These are phyloP conservation scores for Chaetoceros tenuissimus DNA, from an alignment of 108 stramenopile species.

Conservation along the genomic window DNA sequence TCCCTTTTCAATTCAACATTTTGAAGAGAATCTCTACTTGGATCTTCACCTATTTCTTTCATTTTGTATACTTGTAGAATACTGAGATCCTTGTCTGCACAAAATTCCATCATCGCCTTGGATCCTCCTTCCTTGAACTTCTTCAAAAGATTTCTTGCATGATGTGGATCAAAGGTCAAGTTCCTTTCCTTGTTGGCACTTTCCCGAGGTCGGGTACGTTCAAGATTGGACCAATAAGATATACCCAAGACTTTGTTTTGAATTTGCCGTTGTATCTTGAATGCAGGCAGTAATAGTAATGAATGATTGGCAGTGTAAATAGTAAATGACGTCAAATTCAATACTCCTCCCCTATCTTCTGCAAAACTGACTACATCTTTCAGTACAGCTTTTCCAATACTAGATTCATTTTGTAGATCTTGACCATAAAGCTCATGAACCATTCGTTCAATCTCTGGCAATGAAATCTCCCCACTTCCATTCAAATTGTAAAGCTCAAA, in stretches of 20 bases:
- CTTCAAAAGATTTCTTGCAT: too few relatives aligned
- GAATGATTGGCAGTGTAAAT: constrained; percentile 21
- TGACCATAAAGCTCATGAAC: constrained; percentile 30
- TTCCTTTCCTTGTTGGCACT: neutral
- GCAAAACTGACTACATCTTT: constrained; percentile 19
- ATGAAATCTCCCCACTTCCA: constrained; percentile 27
- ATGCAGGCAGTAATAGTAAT: constrained; percentile 29
- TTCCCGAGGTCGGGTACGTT: constrained; percentile 2
- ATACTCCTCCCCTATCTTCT: constrained; percentile 30
- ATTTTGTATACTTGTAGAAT: neutral
- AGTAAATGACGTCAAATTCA: constrained; percentile 27
- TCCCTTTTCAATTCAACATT: neutral
- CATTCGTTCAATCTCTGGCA: constrained; percentile 38
- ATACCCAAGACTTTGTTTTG: constrained; percentile 24
- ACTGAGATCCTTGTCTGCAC: neutral
- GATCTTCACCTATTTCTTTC: neutral
- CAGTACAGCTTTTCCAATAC: constrained; percentile 18
- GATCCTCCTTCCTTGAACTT: neutral
- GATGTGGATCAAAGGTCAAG: too few relatives aligned
- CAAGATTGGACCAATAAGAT: constrained; percentile 18
- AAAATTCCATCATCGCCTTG: neutral
- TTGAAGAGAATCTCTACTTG: neutral
- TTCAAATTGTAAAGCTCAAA: constrained; percentile 43
- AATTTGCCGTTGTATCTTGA: constrained; percentile 26
- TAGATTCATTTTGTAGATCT: neutral